A percentile compares a stretch with the other conserved stretches of the same genome.
Conservation (phyloP, 805 yeast species). For the Vanderwaltozyma tropicalis region DNA sequence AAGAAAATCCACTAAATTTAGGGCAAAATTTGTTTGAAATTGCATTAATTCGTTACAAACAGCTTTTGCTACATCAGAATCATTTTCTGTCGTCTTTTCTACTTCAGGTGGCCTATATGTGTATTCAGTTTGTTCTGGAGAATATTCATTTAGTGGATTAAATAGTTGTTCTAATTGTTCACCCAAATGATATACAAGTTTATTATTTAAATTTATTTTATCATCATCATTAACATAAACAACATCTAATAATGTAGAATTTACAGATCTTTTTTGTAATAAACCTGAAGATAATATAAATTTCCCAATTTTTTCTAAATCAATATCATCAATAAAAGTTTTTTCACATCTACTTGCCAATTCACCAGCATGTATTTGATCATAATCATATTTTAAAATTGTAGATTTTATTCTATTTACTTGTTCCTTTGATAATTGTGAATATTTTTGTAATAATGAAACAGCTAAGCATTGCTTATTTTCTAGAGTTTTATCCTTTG, state of each 20-base stretch:
- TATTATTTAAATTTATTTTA: constrained; percentile 58
- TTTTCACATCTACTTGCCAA: constrained; percentile 57
- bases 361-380: constrained; percentile 78
- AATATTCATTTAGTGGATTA: constrained; percentile 82
- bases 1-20: constrained; percentile 58
- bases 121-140: constrained; percentile 77
- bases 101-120: constrained; percentile 52
- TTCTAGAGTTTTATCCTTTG: constrained; percentile 40
- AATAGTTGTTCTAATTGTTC: constrained; percentile 80
- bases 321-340: constrained; percentile 39
- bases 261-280: constrained; percentile 37
- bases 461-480: constrained; percentile 72
- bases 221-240: constrained; percentile 49
- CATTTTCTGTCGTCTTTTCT: constrained; percentile 15
- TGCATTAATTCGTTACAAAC: constrained; percentile 57
- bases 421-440: constrained; percentile 35
- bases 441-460: constrained; percentile 55
- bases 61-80: constrained; percentile 8
- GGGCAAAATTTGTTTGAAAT: constrained; percentile 67
- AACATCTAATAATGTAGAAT: constrained; percentile 59
- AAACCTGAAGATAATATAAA: constrained; percentile 56
- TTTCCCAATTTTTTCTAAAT: constrained; percentile 19
- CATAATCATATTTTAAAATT: constrained; percentile 38
- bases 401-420: constrained; percentile 7
- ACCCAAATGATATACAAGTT: constrained; percentile 66